Base-by-base conservation (phyloP, 2,329 filamentous ascomycete genomes). In the Aspergillus pseudotamarii region DNA sequence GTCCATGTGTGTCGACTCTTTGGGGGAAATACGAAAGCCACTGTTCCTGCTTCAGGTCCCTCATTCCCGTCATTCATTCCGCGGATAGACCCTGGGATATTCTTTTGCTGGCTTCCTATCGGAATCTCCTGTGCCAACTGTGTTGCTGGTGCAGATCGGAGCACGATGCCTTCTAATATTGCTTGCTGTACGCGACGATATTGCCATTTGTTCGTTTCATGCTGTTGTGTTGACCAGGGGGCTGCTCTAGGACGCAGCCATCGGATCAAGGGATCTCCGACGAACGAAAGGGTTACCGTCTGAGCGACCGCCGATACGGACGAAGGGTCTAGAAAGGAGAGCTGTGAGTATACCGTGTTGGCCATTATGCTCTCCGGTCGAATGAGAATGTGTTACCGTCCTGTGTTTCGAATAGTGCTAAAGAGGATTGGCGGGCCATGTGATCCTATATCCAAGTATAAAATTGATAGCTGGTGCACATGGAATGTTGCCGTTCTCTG, bases 231-330 rank as follows among this genome's bases (percentile, higher is more conserved):
- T 8, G 48, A 34, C 71, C 69, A 72, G 0, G 64, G 63, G 19
- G 45, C 21, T n/a, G 64, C 66, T 51, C 61, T 59, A 19, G 70
- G 70, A 2, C 71, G 70, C 9, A 73, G 58, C 71, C 71, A 73
- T 57, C 54, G 61, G 28, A 73, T 71, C 16, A 73, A 45, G 5
- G 71, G 71, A 60, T 73, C 71, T 10, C 66, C 64, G 11, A 70
- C 66, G 41, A 73, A 73, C 2, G 71, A 67, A 11, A 63, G 57
- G 38, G 63, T 68, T 36, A 73, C 63, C 4, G 71, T 73, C 45
- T 66, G 58, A 9, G 68, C 68, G 4, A 68, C 61, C 0, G 64
- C 58, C 4, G 61, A 38, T 32, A 71, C 66, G 1, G 54, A 64
- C 11, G 38, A 19, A 46, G 19, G 21, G 14, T 69, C 70, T 72